Evolutionary conservation across 2,329 filamentous ascomycete genomes (phyloP).

Genomic region (Fusarium sp.): DNA sequence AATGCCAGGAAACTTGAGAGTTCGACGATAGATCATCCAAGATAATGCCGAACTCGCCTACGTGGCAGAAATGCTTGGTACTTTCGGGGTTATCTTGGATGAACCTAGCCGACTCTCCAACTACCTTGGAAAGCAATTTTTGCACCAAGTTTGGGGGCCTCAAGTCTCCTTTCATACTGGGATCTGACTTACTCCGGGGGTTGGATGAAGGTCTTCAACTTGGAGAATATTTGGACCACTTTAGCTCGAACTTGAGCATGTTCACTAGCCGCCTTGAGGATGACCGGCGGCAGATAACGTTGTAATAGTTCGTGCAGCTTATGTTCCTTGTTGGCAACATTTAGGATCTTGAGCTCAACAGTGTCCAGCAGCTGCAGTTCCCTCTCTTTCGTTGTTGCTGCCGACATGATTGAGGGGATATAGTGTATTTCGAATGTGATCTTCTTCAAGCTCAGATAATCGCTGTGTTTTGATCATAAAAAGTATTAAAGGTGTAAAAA

Average conservation of each 20-base stretch:
- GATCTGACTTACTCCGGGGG: slow-evolving; percentile 49
- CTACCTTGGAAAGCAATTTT: neutral
- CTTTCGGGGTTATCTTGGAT: neutral
- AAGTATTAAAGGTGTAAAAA: neutral
- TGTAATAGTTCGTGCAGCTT: slow-evolving; percentile 82
- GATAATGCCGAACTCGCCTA: neutral
- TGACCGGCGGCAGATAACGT: slow-evolving; percentile 79
- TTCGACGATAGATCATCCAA: neutral
- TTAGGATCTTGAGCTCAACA: slow-evolving; percentile 82
- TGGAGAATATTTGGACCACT: slow-evolving; percentile 60
- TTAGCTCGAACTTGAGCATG: slow-evolving; percentile 82
- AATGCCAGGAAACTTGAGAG: neutral
- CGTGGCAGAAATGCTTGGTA: neutral
- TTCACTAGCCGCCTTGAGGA: slow-evolving; percentile 87
- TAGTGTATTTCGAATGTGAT: neutral
- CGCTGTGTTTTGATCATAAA: neutral
- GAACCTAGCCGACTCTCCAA: neutral
- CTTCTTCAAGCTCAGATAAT: neutral
- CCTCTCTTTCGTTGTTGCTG: slow-evolving; percentile 63
- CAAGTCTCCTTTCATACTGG: no score
- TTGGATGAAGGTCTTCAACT: slow-evolving; percentile 64
- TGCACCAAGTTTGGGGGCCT: neutral
- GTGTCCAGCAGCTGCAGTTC: slow-evolving; percentile 86
- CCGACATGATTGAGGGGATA: slow-evolving; percentile 45
- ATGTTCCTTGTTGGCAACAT: slow-evolving; percentile 80